Evolutionary conservation across 2,329 filamentous ascomycete genomes (phyloP).

Genomic region (Sporothrix curviconia): DNA sequence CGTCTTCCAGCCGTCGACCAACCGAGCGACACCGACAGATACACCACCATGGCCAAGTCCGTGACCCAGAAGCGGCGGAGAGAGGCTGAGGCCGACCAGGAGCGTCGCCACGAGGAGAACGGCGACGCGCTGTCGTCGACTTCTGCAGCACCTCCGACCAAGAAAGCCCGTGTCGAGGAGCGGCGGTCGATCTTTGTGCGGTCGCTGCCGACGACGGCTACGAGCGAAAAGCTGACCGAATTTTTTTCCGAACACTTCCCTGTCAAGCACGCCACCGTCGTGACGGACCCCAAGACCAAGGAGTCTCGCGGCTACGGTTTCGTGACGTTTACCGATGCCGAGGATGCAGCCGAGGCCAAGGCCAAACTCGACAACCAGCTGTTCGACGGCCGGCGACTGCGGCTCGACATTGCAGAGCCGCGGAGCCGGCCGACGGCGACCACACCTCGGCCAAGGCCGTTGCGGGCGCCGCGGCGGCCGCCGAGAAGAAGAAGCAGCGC

Average conservation of each 20-base stretch:
- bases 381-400: constrained; percentile 74
- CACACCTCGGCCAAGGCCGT: constrained; percentile 26
- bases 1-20: background rate
- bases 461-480: constrained; percentile 31
- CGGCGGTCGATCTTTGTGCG: constrained; percentile 81
- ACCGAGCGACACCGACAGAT: background rate
- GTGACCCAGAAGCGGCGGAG: constrained; percentile 30
- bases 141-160: constrained; percentile 31
- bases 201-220: constrained; percentile 70
- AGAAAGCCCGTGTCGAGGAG: constrained; percentile 54
- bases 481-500: constrained; percentile 44
- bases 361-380: constrained; percentile 72
- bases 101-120: constrained; percentile 20
- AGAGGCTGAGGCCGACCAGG: constrained; percentile 29
- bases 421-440: constrained; percentile 61
- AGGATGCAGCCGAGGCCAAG: constrained; percentile 78
- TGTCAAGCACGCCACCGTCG: constrained; percentile 91
- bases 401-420: constrained; percentile 80
- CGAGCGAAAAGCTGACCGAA: constrained; percentile 73
- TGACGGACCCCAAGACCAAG: constrained; percentile 79
- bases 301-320: constrained; percentile 90
- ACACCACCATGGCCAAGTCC: constrained; percentile 23
- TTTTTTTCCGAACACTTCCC: constrained; percentile 93
- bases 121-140: background rate
- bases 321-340: constrained; percentile 89